Evolutionary conservation across 306 rosid species (phyloP), one percentile per base, ranked within the genome.

Genomic region (Cicer pinnatifidum): DNA sequence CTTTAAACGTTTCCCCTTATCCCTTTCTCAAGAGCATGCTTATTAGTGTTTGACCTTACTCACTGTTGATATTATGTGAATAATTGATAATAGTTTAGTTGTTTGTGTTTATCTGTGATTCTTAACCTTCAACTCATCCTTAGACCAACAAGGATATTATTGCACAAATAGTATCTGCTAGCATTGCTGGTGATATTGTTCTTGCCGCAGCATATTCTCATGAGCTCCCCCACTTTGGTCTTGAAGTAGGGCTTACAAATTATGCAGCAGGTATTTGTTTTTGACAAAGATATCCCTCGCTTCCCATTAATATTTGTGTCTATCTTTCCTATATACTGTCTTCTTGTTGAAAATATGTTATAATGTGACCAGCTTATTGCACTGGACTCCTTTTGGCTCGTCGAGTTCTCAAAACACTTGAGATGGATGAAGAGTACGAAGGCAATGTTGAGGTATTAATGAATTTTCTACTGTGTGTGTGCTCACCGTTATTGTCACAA

Each of bases 361-460:
- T 9, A 11, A 1, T 83, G 1, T 70, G 67, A 12, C 33, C 84
- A 93, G 98, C 98, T 33, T 93, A 93, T 71, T 86, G 97, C 70
- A 93, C 97, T 77, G 97, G 98, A 4, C 98, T 93, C 41, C 91
- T 94, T 6, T 68, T 94, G 80, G 97, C 98, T 9, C 94, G 96
- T 0, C 78, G 98, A 0, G 97, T 94, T 64, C 85, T 91, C 45
- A 88, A 94, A 51, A 60, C 0, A 45, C 95, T 94, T 19, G 91
- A 91, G 53, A 85, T 91, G 98, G 98, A 89, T 47, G 88, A 53
- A 0, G 96, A 91, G 68, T 93, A 91, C 3, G 87, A 94, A 60
- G 98, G 98, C 0, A 94, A 94, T 84, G 91, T 94, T 4, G 98
- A 89, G 97, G 97, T 93, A 82, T 45, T 0, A 7, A 9, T 57